Percentiles rank a stretch among this genome's conserved stretches.
Conservation (phyloP, 352 stramenopile genomes). For the Phytophthora hibernalis region DNA sequence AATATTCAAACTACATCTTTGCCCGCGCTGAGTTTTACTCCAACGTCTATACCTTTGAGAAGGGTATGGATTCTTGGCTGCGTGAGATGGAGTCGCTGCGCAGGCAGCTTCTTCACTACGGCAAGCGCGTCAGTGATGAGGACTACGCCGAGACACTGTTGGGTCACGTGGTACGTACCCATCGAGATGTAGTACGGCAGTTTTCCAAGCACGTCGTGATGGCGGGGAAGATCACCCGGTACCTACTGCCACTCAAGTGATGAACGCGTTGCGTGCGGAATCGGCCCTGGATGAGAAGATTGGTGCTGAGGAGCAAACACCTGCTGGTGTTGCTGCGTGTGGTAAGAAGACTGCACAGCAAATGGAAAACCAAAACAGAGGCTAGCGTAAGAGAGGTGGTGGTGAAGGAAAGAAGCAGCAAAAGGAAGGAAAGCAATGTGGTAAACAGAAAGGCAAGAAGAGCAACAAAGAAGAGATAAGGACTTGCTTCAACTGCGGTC, state of each 20-base stretch:
- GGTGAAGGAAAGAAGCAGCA: neutral
- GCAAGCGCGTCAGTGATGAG: slow-evolving; percentile 6
- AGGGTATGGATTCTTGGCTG: slow-evolving; percentile 14
- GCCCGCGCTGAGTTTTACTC: too few relatives aligned
- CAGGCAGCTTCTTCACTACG: too few relatives aligned
- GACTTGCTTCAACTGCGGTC: too few relatives aligned
- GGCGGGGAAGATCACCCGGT: neutral
- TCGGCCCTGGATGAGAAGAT: too few relatives aligned
- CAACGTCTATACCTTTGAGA: slow-evolving; percentile 5
- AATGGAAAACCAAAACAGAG: slow-evolving; percentile 1
- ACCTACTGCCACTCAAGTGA: too few relatives aligned
- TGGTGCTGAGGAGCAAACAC: too few relatives aligned
- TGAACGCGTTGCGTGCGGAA: too few relatives aligned
- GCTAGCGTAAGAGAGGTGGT: slow-evolving; percentile 10
- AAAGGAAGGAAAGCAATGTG: too few relatives aligned
- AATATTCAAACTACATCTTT: too few relatives aligned
- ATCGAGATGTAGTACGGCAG: slow-evolving; percentile 15
- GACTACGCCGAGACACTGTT: slow-evolving; percentile 14
- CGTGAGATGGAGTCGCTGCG: slow-evolving; percentile 17
- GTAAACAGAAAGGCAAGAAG: too few relatives aligned
- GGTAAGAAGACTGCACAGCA: slow-evolving; percentile 8
- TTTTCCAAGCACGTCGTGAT: slow-evolving; percentile 16
- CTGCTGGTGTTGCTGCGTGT: too few relatives aligned
- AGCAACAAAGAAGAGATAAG: too few relatives aligned
- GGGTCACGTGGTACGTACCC: slow-evolving; percentile 2